Evolutionary conservation across 495 filamentous ascomycete species (phyloP).

Genomic region (Saxophila tyrrhenica): DNA sequence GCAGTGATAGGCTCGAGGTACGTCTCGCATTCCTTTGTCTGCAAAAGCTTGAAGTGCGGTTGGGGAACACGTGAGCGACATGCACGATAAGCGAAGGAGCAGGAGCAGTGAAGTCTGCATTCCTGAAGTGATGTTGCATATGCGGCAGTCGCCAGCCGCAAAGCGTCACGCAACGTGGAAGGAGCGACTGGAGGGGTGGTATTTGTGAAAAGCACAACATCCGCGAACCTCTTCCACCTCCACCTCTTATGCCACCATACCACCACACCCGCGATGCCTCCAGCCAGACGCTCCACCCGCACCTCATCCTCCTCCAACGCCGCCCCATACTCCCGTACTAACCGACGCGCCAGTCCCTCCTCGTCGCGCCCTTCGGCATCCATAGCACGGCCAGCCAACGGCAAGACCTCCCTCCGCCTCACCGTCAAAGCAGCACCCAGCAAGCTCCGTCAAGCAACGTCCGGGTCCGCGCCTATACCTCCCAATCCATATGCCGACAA

Average conservation of each 20-base stretch:
- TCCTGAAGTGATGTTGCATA: too few species aligned
- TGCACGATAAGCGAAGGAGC: too few species aligned
- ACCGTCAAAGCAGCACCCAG: constrained; percentile 76
- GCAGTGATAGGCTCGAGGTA: constrained; percentile 1
- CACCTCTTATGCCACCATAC: background rate
- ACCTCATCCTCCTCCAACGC: background rate
- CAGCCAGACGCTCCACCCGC: constrained; percentile 12
- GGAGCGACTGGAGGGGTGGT: too few species aligned
- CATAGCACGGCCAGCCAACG: constrained; percentile 5
- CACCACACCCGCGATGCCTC: constrained; percentile 7
- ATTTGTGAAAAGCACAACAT: too few species aligned
- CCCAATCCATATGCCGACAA: constrained; percentile 48
- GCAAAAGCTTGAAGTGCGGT: background rate
- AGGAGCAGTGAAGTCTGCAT: too few species aligned
- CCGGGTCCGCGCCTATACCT: constrained; percentile 27
- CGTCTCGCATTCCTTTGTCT: constrained; percentile 2
- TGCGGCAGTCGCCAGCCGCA: too few species aligned
- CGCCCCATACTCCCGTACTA: constrained; percentile 10
- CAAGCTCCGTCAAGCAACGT: constrained; percentile 70
- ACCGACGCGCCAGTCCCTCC: background rate
- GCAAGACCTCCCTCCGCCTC: constrained; percentile 40
- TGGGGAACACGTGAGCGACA: background rate
- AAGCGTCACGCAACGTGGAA: background rate
- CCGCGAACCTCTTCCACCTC: background rate
- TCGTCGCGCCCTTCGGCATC: constrained; percentile 4